These are phyloP conservation scores for Ceratocystis colombiana DNA, from an alignment of 2,329 filamentous ascomycete genomes.

Conservation along the genomic window DNA sequence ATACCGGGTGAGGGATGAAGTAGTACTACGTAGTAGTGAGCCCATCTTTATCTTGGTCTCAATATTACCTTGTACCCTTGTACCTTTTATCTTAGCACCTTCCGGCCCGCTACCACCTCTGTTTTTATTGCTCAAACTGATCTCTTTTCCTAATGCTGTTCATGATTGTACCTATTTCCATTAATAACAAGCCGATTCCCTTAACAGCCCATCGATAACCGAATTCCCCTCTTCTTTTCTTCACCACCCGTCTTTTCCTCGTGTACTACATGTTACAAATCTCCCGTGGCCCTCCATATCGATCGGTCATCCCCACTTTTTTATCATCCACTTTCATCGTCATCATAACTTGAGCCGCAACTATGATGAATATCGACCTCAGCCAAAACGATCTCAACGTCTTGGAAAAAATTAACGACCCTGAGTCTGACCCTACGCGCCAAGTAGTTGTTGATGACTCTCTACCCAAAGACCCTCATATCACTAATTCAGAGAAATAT, in stretches of 20 bases:
- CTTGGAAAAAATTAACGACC: slow-evolving; percentile 57
- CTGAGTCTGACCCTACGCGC: slow-evolving; percentile 49
- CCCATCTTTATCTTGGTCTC: too few relatives aligned
- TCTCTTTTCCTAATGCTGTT: too few relatives aligned
- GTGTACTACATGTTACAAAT: slow-evolving; percentile 6
- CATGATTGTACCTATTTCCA: background rate
- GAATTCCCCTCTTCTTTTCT: background rate
- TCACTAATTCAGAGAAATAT: slow-evolving; percentile 44
- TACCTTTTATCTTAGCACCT: background rate
- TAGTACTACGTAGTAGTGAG: background rate
- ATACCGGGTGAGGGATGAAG: background rate
- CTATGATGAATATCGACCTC: slow-evolving; percentile 43
- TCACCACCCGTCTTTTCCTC: background rate
- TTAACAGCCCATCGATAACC: background rate
- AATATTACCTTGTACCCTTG: background rate
- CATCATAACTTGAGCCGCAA: slow-evolving; percentile 16
- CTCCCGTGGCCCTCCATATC: background rate
- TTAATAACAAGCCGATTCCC: background rate
- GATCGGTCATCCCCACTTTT: background rate
- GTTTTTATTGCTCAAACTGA: background rate
- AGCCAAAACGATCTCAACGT: slow-evolving; percentile 51
- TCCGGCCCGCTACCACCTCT: background rate
- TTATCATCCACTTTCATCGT: slow-evolving; percentile 6
- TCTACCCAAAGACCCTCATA: slow-evolving; percentile 48
- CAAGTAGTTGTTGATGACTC: slow-evolving; percentile 45